Conservation (phyloP, 2,329 filamentous ascomycete species). For the Stromatinia cepivora region DNA sequence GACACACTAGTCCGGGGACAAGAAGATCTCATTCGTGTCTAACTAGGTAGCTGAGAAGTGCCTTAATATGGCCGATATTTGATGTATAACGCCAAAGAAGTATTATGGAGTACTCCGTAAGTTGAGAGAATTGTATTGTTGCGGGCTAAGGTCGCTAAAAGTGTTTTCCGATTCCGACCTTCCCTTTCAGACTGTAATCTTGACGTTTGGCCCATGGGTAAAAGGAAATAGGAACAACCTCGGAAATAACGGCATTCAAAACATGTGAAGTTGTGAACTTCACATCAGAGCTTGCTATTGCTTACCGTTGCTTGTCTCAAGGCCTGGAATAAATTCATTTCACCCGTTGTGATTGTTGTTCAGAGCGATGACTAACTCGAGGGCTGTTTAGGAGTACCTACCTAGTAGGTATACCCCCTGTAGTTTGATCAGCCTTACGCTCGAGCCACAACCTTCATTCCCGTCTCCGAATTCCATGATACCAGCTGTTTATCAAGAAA, state of each 20-base stretch:
- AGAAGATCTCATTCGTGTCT: conserved; percentile 7
- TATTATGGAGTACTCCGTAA: no score
- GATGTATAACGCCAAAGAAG: no score
- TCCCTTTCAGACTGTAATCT: neutral
- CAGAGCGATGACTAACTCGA: neutral
- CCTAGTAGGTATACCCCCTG: no score
- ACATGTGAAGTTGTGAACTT: neutral
- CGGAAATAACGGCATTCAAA: neutral
- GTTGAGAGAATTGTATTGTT: no score
- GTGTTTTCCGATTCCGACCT: neutral
- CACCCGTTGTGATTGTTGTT: neutral
- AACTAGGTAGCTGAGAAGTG: neutral
- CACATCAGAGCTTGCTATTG: neutral
- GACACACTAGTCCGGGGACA: neutral
- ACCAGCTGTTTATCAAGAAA: neutral
- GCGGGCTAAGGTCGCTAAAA: neutral
- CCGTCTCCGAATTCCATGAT: neutral
- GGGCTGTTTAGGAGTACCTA: neutral
- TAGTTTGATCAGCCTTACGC: conserved; percentile 15
- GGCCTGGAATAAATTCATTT: neutral
- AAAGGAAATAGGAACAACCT: neutral
- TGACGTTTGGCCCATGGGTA: no score
- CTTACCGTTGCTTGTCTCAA: neutral
- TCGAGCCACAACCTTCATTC: conserved; percentile 16
- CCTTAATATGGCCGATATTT: no score